Conservation (phyloP, 768 basidiomycete genomes). For the Podaxis sp. region DNA sequence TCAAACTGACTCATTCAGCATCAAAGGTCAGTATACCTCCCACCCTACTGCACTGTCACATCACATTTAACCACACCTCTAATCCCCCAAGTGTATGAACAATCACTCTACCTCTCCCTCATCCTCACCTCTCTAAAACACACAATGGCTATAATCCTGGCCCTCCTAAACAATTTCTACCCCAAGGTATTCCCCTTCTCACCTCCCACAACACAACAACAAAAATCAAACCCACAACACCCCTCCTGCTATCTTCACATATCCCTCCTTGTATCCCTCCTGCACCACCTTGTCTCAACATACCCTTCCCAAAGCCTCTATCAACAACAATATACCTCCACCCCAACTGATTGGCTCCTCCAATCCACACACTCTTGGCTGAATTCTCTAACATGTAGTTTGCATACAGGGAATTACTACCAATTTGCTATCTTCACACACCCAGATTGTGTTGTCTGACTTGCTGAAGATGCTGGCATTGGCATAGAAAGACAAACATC, state of each 20-base stretch:
- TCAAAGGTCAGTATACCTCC: conserved; percentile 56
- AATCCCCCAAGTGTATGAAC: conserved; percentile 60
- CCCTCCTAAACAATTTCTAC: conserved; percentile 55
- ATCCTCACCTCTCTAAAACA: conserved; percentile 64
- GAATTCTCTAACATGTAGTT: conserved; percentile 43
- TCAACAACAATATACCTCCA: conserved; percentile 40
- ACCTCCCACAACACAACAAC: background rate
- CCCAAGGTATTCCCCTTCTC: conserved; percentile 20
- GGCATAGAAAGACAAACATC: no score
- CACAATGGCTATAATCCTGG: conserved; percentile 59
- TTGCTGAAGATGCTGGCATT: conserved; percentile 19
- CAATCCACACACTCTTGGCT: conserved; percentile 51
- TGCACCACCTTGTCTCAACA: conserved; percentile 54
- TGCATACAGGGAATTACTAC: conserved; percentile 57
- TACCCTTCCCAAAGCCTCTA: conserved; percentile 70
- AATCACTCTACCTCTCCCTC: conserved; percentile 63
- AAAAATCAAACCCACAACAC: background rate
- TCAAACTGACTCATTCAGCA: conserved; percentile 60
- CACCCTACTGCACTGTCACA: background rate
- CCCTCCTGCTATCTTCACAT: conserved; percentile 23
- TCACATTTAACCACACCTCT: background rate
- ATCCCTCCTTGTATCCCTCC: conserved; percentile 45
- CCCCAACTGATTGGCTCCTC: conserved; percentile 42
- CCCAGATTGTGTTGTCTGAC: conserved; percentile 20
- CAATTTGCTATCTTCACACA: conserved; percentile 47